Conservation (phyloP, 495 filamentous ascomycete species). For the Neurospora discreta region DNA sequence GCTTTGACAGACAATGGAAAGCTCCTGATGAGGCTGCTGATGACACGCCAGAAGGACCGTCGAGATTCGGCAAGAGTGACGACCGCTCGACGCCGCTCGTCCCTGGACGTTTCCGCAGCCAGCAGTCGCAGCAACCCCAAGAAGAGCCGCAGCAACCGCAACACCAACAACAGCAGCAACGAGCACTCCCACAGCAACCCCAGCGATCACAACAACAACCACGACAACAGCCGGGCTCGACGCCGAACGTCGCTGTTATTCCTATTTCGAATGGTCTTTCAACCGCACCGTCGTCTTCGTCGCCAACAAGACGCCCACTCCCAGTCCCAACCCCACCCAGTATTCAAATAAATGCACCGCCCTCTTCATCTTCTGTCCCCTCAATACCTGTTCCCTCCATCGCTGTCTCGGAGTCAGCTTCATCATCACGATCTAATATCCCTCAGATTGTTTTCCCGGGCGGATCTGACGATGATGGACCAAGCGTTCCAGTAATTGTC, state of each 20-base stretch:
- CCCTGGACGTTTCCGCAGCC: slow-evolving; percentile 15
- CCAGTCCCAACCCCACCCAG: slow-evolving; percentile 24
- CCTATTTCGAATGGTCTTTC: slow-evolving; percentile 41
- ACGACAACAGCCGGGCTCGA: slow-evolving; percentile 9
- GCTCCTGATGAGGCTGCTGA: slow-evolving; percentile 49
- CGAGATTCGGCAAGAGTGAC: slow-evolving; percentile 13
- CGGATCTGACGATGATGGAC: slow-evolving; percentile 13
- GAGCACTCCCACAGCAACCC: slow-evolving; percentile 9
- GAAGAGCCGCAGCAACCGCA: slow-evolving; percentile 1
- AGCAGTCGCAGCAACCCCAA: slow-evolving; percentile 16
- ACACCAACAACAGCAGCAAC: neutral
- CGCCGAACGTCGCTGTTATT: slow-evolving; percentile 44
- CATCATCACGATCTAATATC: neutral
- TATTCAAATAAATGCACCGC: slow-evolving; percentile 28
- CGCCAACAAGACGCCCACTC: slow-evolving; percentile 20
- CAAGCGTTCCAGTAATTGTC: slow-evolving; percentile 34
- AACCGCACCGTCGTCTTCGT: slow-evolving; percentile 22
- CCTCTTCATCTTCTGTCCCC: slow-evolving; percentile 17
- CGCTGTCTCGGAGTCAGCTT: slow-evolving; percentile 30
- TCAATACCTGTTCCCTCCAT: slow-evolving; percentile 30
- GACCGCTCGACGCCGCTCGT: slow-evolving; percentile 14
- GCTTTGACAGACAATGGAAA: slow-evolving; percentile 77
- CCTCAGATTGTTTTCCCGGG: slow-evolving; percentile 9
- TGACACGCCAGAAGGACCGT: slow-evolving; percentile 34
- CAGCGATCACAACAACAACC: neutral